Percentiles rank a stretch among this genome's conserved stretches.
Evolutionary conservation across 164 flowering plant species (phyloP).

Genomic region (Cinnamomum micranthum): DNA sequence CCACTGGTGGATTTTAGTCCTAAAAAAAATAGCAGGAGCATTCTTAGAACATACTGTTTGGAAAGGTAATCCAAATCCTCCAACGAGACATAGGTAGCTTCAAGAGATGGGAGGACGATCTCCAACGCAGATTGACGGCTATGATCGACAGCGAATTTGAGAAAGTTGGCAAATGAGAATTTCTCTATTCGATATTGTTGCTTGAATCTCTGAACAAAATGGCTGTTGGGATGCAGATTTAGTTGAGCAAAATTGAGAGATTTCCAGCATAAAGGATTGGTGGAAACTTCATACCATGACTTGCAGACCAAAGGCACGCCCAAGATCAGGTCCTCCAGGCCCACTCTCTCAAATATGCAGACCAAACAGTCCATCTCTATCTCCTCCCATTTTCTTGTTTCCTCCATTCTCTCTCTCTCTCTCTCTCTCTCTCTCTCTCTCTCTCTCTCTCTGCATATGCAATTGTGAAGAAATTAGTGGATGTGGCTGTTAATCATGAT

Average conservation of each 20-base stretch:
- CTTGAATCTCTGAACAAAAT: background rate
- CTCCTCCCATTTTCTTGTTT: background rate
- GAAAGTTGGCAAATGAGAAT: background rate
- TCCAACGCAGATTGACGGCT: background rate
- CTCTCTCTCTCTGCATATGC: background rate
- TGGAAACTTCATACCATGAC: conserved; percentile 8
- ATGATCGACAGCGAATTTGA: background rate
- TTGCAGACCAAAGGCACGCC: conserved; percentile 5
- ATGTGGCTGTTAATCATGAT: background rate
- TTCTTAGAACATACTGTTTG: background rate
- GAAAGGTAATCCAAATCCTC: background rate
- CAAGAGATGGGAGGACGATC: background rate
- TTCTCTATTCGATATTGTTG: background rate
- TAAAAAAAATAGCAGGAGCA: too few species aligned
- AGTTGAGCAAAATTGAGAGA: background rate
- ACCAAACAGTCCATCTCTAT: conserved; percentile 4
- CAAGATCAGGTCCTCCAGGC: background rate
- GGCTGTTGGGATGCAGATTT: background rate
- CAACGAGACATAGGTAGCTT: background rate
- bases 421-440: background rate
- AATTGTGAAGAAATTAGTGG: background rate
- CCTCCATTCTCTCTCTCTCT: too few species aligned
- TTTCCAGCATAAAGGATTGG: conserved; percentile 4
- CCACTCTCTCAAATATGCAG: background rate
- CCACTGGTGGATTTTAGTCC: too few species aligned